Conservation (phyloP, 1,139 yeast genomes). For the Candida labiduridarum region DNA sequence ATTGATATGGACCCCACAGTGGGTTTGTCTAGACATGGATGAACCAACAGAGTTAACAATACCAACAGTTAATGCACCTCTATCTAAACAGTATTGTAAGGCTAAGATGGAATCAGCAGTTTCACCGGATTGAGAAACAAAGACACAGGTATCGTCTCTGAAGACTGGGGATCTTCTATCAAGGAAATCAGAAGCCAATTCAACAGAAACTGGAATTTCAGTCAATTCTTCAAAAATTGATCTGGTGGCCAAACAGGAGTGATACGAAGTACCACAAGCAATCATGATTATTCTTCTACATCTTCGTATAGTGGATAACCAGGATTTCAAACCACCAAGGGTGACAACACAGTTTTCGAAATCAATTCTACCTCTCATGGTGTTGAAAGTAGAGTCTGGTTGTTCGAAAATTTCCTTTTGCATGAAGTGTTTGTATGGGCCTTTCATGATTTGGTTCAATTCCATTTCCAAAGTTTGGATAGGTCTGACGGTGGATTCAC, state of each 20-base stretch:
- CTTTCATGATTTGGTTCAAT: conserved; percentile 97
- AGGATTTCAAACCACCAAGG: conserved; percentile 87
- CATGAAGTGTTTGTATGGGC: conserved; percentile 95
- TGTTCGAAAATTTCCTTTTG: conserved; percentile 98
- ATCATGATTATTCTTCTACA: conserved; percentile 96
- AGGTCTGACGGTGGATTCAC: conserved; percentile 90
- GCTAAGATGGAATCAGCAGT: conserved; percentile 99
- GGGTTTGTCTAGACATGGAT: conserved; percentile 91
- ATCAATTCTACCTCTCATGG: conserved; percentile 99
- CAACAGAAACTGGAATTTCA: conserved; percentile 94
- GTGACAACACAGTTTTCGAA: conserved; percentile 76
- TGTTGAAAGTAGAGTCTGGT: conserved; percentile 96
- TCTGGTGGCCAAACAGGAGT: conserved; percentile 96
- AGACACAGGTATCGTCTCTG: conserved; percentile 96
- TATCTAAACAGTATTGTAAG: conserved; percentile 91
- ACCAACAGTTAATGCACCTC: conserved; percentile 97
- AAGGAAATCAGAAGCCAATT: conserved; percentile 95
- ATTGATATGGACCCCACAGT: conserved; percentile 98
- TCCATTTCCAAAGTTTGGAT: conserved; percentile 97
- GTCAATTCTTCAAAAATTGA: conserved; percentile 95
- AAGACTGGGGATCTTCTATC: conserved; percentile 95
- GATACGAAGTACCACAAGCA: conserved; percentile 99
- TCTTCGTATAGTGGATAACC: conserved; percentile 87
- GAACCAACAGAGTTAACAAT: conserved; percentile 95
- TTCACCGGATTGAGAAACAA: conserved; percentile 98